Evolutionary conservation across 1,284 basidiomycete species (phyloP).

Genomic region (Pyrrhoderma noxium): DNA sequence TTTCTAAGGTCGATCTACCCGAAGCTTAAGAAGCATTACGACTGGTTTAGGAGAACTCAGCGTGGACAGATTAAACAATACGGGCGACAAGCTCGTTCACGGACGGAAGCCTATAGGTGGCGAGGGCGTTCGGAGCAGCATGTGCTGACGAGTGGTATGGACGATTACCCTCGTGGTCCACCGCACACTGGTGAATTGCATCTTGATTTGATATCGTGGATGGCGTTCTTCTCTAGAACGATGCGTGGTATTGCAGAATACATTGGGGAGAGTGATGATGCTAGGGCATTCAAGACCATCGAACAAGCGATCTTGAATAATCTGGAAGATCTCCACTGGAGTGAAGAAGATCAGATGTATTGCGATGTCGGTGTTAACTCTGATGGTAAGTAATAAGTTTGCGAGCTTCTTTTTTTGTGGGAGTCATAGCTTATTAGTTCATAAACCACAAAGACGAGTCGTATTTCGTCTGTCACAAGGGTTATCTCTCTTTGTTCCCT

Average conservation of each 20-base stretch:
- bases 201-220: constrained; percentile 89
- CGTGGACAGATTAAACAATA: constrained; percentile 90
- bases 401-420: neutral
- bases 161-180: constrained; percentile 87
- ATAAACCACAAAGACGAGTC: constrained; percentile 63
- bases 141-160: constrained; percentile 89
- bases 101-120: constrained; percentile 90
- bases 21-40: constrained; percentile 83
- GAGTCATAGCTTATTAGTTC: neutral
- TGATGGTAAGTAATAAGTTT: constrained; percentile 55
- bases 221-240: constrained; percentile 87
- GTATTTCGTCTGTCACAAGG: constrained; percentile 82
- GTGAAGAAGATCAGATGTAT: constrained; percentile 82
- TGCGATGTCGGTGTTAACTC: constrained; percentile 84
- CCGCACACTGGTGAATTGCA: constrained; percentile 90
- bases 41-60: constrained; percentile 93
- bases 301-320: constrained; percentile 78
- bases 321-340: constrained; percentile 93
- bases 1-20: constrained; percentile 78
- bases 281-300: constrained; percentile 64
- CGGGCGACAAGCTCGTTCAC: constrained; percentile 71
- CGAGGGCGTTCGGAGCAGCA: constrained; percentile 83
- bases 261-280: constrained; percentile 78
- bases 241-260: constrained; percentile 83
- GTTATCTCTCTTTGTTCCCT: constrained; percentile 91